These are phyloP conservation scores for Fermentozyma sake DNA, from an alignment of 1,139 yeast species.

Conservation along the genomic window DNA sequence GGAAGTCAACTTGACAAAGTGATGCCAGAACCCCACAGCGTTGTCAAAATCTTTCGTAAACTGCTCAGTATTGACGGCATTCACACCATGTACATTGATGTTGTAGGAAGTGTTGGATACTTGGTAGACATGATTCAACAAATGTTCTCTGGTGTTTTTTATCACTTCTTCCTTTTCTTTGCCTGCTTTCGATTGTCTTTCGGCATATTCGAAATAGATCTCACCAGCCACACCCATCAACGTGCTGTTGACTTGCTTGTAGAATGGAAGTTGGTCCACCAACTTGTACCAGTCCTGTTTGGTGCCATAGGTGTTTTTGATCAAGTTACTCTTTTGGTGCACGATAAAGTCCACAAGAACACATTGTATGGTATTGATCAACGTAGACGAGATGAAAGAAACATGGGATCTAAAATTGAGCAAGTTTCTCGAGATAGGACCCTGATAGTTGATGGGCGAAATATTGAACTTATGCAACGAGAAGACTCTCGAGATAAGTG, in stretches of 20 bases:
- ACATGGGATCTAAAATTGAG: slow-evolving; percentile 65
- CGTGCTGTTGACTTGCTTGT: slow-evolving; percentile 39
- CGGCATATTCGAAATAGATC: slow-evolving; percentile 37
- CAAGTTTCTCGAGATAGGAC: slow-evolving; percentile 64
- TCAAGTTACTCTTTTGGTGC: slow-evolving; percentile 49
- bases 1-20: slow-evolving; percentile 37
- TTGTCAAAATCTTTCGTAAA: slow-evolving; percentile 36
- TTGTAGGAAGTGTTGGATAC: slow-evolving; percentile 36
- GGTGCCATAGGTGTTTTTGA: slow-evolving; percentile 30
- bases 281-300: slow-evolving; percentile 56
- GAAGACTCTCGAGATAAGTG: slow-evolving; percentile 55
- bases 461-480: slow-evolving; percentile 49
- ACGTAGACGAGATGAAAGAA: slow-evolving; percentile 45
- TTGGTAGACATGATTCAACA: slow-evolving; percentile 37
- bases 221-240: slow-evolving; percentile 43
- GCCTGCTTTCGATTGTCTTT: slow-evolving; percentile 25
- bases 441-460: slow-evolving; percentile 60
- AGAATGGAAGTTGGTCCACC: slow-evolving; percentile 60
- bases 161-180: slow-evolving; percentile 24
- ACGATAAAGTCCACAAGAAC: slow-evolving; percentile 47
- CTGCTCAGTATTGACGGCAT: slow-evolving; percentile 33
- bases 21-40: slow-evolving; percentile 37
- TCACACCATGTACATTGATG: slow-evolving; percentile 41
- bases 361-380: slow-evolving; percentile 56
- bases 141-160: slow-evolving; percentile 29